phyloP scores from a whole-genome alignment of 2,329 filamentous ascomycete species.

The Teratosphaeria nubilosa region DNA sequence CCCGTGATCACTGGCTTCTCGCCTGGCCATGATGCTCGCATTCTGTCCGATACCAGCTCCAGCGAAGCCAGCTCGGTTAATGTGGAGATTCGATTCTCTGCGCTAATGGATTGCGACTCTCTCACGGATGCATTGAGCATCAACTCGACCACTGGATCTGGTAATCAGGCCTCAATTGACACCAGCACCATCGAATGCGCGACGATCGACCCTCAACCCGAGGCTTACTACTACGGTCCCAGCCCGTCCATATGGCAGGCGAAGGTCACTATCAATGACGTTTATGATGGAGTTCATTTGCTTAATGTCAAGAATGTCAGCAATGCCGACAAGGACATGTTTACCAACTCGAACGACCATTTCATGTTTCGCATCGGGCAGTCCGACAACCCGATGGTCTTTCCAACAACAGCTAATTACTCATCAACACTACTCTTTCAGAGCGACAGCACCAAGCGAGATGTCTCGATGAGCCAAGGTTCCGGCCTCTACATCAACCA shows the following conservation, averaged over 20 bases:
- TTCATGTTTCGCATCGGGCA: conserved; percentile 53
- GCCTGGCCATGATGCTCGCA: conserved; percentile 51
- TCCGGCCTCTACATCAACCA: conserved; percentile 45
- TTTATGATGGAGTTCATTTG: conserved; percentile 51
- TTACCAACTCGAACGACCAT: conserved; percentile 47
- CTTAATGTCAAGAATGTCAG: conserved; percentile 48
- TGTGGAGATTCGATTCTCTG: conserved; percentile 49
- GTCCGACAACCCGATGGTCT: conserved; percentile 49
- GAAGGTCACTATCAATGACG: conserved; percentile 42
- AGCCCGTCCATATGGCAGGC: conserved; percentile 47
- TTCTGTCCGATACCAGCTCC: conserved; percentile 38
- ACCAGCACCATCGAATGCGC: conserved; percentile 36
- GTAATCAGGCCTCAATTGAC: conserved; percentile 35
- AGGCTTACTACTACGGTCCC: conserved; percentile 38
- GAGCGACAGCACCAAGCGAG: conserved; percentile 25
- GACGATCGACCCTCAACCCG: conserved; percentile 27
- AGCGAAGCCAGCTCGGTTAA: conserved; percentile 29
- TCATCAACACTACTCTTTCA: conserved; percentile 42
- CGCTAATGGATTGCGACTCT: conserved; percentile 50
- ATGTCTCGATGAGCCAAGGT: conserved; percentile 20
- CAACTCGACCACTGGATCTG: conserved; percentile 43
- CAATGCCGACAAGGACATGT: conserved; percentile 29
- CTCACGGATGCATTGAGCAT: conserved; percentile 42
- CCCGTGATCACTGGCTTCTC: conserved; percentile 51
- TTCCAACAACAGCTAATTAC: conserved; percentile 48